These are phyloP conservation scores for Oryza longistaminata DNA, from an alignment of 176 grass and related monocot species.

Conservation along the genomic window DNA sequence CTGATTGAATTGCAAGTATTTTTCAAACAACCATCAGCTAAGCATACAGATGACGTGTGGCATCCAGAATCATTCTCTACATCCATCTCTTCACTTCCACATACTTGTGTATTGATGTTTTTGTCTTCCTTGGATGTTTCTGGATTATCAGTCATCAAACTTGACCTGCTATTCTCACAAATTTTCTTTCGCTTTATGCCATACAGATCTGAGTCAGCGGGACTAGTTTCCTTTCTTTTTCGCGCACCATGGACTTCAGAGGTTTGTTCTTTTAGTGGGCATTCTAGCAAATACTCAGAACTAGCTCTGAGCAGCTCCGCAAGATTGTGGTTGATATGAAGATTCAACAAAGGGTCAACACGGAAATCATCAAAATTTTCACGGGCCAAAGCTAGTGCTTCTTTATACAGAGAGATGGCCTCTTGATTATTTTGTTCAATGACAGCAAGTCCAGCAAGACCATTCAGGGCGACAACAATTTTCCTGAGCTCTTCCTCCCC, in stretches of 20 bases:
- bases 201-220: slow-evolving; percentile 49
- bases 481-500: slow-evolving; percentile 97
- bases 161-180: slow-evolving; percentile 35
- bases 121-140: slow-evolving; percentile 44
- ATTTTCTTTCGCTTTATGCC: slow-evolving; percentile 63
- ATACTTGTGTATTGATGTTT: slow-evolving; percentile 21
- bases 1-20: slow-evolving; percentile 72
- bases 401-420: slow-evolving; percentile 88
- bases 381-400: slow-evolving; percentile 73
- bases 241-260: slow-evolving; percentile 34
- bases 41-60: slow-evolving; percentile 66
- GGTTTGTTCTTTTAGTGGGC: slow-evolving; percentile 51
- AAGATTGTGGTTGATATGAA: slow-evolving; percentile 95
- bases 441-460: slow-evolving; percentile 87
- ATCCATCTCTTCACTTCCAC: slow-evolving; percentile 12
- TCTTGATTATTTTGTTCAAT: slow-evolving; percentile 73
- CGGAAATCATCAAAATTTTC: slow-evolving; percentile 76
- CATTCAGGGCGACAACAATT: slow-evolving; percentile 83
- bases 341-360: slow-evolving; percentile 90
- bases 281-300: slow-evolving; percentile 74
- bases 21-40: slow-evolving; percentile 78
- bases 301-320: slow-evolving; percentile 64
- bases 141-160: slow-evolving; percentile 39
- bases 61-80: slow-evolving; percentile 38
- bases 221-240: slow-evolving; percentile 62